These are phyloP conservation scores for Colletotrichum falcatum DNA, from an alignment of 2,329 filamentous ascomycete genomes.

Conservation along the genomic window DNA sequence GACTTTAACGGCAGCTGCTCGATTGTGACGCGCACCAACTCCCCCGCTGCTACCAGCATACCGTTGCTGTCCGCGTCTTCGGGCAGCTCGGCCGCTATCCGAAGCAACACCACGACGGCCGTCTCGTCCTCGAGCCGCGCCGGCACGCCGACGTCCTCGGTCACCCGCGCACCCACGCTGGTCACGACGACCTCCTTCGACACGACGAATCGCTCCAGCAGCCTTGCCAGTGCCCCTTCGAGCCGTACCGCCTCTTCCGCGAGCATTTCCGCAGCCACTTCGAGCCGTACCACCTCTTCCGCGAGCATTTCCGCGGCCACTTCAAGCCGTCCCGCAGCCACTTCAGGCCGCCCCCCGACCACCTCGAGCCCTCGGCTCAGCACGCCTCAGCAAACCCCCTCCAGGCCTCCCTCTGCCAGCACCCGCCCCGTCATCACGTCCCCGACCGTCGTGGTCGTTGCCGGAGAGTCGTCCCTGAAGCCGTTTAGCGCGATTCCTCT, in stretches of 20 bases:
- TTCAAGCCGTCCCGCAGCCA: no score
- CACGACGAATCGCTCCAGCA: neutral
- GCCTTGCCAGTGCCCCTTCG: neutral
- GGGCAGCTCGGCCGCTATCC: neutral
- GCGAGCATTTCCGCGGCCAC: neutral
- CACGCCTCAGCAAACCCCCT: neutral
- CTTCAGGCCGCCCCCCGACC: no score
- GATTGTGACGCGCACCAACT: neutral
- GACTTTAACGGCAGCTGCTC: conserved; percentile 4
- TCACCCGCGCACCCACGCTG: neutral
- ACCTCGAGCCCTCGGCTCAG: neutral
- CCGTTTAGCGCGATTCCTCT: conserved; percentile 10
- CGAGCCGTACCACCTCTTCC: no score
- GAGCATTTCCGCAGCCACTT: neutral
- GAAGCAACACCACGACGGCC: neutral
- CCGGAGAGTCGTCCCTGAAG: conserved; percentile 22
- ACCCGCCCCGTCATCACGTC: neutral
- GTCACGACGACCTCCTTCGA: neutral
- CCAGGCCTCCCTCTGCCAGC: neutral
- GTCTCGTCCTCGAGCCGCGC: neutral
- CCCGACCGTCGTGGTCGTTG: neutral
- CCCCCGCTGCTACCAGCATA: neutral
- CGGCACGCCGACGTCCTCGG: neutral
- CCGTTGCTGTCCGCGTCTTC: neutral
- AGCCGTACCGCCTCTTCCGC: neutral